These are phyloP conservation scores for Colletotrichum lupini DNA, from an alignment of 2,329 filamentous ascomycete species.

Conservation along the genomic window DNA sequence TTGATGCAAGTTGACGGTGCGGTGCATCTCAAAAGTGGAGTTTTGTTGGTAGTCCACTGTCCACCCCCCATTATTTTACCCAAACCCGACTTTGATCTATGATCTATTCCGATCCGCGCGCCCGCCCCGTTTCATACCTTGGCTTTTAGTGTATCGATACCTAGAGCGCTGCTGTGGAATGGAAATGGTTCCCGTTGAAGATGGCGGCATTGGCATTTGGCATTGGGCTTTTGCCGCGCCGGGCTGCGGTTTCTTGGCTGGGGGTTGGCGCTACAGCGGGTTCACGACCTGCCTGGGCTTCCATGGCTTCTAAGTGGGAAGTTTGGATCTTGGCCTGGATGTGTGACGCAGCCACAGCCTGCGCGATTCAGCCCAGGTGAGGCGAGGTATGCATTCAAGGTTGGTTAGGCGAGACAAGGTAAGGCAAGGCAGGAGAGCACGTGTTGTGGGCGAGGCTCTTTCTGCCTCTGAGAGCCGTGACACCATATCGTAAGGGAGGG, in stretches of 20 bases:
- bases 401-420: not conserved
- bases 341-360: not conserved
- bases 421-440: not conserved
- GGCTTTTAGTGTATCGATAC: not conserved
- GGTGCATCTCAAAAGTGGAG: not conserved
- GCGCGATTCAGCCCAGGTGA: not conserved
- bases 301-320: not conserved
- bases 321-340: not conserved
- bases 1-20: not conserved
- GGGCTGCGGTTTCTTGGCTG: not conserved
- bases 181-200: not conserved
- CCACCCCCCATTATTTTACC: not conserved
- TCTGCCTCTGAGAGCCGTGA: not conserved
- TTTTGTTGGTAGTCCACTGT: too few species aligned
- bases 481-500: not conserved
- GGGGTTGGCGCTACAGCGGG: not conserved
- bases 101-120: too few species aligned
- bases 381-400: too few species aligned
- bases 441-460: constrained; percentile 5
- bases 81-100: too few species aligned
- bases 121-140: not conserved
- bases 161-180: too few species aligned
- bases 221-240: not conserved
- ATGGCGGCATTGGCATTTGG: not conserved
- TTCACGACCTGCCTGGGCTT: not conserved